Base-by-base conservation (phyloP, 768 basidiomycete genomes). In the Lanmaoa rubissima region DNA sequence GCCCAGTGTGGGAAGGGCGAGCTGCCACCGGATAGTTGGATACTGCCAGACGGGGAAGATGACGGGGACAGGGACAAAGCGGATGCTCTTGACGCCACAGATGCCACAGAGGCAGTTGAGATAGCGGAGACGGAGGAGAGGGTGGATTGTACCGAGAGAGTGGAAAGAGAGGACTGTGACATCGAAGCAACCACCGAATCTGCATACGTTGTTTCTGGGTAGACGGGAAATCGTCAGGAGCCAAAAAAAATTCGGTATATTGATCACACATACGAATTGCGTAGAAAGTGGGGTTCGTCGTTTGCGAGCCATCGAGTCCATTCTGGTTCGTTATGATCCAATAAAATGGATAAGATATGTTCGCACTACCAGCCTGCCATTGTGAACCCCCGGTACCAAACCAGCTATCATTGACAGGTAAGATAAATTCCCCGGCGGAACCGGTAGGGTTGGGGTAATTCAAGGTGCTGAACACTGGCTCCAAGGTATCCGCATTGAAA, bases 1-100 rank as follows among this genome's bases (percentile, higher is more conserved):
- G 90, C 94, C 93, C 92, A 94, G 67, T 83, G 84, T 10, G 92
- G 93, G 68, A 94, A 94, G 36, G 76, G 63, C 16, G 78, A 67
- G 54, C 60, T 66, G 49, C 65, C 61, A 31, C 54, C 54, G 17
- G 65, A 58, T 48, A 67, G 61, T 68, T 88, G 89, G 21, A 90
- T 77, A 59, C 55, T 74, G 48, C 75, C 82, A 26, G 66, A 67
- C 26, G 48, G 55, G 32, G 53, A 52, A 35, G 55, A 12, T 52
- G 58, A 5, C 43, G 48, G 74, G 1, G 76, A n/a, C 24, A 21
- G 21, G 1, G 58, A 68, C 1, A 67, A 60, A 0, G 61, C 32
- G 5, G 79, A 76, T 10, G 79, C 68, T 21, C 73, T 67, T 6
- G 79, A 74, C 3, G 75, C 68, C 24, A 73, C 72, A 1, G 61